Base-by-base conservation (phyloP, 768 basidiomycete species). In the Rhodosporidiobolus odoratus region DNA sequence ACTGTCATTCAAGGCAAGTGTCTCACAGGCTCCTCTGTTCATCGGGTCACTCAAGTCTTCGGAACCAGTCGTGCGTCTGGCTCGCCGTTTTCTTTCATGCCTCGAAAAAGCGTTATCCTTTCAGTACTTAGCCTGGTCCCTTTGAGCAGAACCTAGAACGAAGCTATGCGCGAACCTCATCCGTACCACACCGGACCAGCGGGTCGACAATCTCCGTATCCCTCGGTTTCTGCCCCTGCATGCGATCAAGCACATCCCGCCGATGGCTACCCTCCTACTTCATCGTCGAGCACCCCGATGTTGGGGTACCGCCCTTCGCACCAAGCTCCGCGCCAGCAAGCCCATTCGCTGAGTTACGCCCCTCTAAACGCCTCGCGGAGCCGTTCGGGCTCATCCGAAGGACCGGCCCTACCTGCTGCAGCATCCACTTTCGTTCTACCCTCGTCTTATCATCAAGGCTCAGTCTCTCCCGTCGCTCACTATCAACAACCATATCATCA, bases 401-500 rank as follows among this genome's bases (percentile, higher is more conserved):
- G 27, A 7, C 1, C 25, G 19, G 4, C 27, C 16, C 30, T 17
- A 3, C 21, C 13, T 3, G 60, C 15, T 4, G 34, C 4, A 15
- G 60, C 47, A 17, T 25, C 40, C 7, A 37, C 25, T 21, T 56
- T 62, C 41, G 32, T 38, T n/a, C 59, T 30, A 2, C 41, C 59
- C 21, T 12, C 48, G 17, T 23, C 58, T 2, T 48, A 25, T 30
- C 15, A 47, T 19, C 19, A n/a, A 0, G 16, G n/a, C 10, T 16
- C 47, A 19, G 34, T 69, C 40, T 69, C 68, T 23, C 68, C 68
- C 5, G 45, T 48, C 17, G 27, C 68, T 2, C 16, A 52, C 25
- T 69, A 59, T 47, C 47, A 63, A 58, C 32, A 35, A 54, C 53
- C 53, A 15, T 17, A 25, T 50, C 48, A 30, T 13, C 57, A 8